These are phyloP conservation scores for Schwanniomyces vanrijiae DNA, from an alignment of 805 yeast species.

Conservation along the genomic window DNA sequence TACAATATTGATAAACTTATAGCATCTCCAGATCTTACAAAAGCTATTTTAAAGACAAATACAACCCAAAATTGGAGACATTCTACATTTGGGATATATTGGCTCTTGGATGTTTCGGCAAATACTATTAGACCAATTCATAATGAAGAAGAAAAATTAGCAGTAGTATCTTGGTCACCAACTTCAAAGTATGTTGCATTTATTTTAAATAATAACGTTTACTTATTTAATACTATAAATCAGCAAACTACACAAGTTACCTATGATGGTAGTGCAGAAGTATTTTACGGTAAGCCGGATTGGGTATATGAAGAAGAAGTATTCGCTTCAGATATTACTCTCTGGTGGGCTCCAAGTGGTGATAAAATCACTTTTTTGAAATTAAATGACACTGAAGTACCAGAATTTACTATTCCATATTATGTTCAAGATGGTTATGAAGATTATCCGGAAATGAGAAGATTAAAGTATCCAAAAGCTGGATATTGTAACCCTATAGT, in stretches of 20 bases:
- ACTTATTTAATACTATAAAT: constrained; percentile 38
- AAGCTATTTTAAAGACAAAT: constrained; percentile 61
- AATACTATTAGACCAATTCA: constrained; percentile 29
- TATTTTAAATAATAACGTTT: constrained; percentile 57
- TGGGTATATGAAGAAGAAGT: constrained; percentile 90
- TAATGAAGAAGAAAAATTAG: constrained; percentile 24
- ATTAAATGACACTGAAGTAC: constrained; percentile 61
- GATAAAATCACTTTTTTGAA: constrained; percentile 52
- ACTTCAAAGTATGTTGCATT: constrained; percentile 54
- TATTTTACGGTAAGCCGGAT: constrained; percentile 72
- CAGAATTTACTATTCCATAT: constrained; percentile 49
- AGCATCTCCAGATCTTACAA: constrained; percentile 66
- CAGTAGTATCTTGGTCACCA: constrained; percentile 67
- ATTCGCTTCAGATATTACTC: constrained; percentile 51
- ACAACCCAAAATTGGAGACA: constrained; percentile 70
- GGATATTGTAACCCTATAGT: constrained; percentile 62
- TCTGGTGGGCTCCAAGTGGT: constrained; percentile 77
- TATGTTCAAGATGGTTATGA: constrained; percentile 39
- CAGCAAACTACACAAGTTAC: constrained; percentile 37
- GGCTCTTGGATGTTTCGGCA: constrained; percentile 54
- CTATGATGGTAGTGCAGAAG: constrained; percentile 48
- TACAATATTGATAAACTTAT: constrained; percentile 52
- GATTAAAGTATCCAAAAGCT: constrained; percentile 68
- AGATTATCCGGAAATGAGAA: constrained; percentile 46
- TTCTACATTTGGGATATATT: constrained; percentile 60